Base-by-base conservation (phyloP, 139 green algal genomes). In the Chlamydomonas eustigma region DNA sequence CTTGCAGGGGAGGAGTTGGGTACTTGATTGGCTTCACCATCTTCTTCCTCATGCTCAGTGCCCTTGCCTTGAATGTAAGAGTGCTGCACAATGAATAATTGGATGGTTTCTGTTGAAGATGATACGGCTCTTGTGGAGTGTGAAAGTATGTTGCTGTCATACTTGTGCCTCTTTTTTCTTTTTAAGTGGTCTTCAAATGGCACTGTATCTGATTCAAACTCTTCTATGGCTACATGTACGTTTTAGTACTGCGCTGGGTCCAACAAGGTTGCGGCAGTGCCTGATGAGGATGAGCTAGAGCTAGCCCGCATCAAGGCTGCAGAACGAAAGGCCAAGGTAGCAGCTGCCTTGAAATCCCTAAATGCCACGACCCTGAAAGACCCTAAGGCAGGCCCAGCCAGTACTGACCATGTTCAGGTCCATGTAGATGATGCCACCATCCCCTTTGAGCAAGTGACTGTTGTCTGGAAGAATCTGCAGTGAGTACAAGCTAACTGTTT, bases 381-480 rank as follows among this genome's bases (percentile, higher is more conserved):
- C 12, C 44, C 44, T 18, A 58, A 58, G 44, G 18, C 44, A 18
- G 44, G 12, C 44, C 44, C 18, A 12, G 44, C 12, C 44, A n/a
- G n/a, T n/a, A n/a, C n/a, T n/a, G n/a, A n/a, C n/a, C 44, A 58
- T 18, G 44, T 58, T 12, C 12, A 39, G 44, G 44, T 58, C 12
- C 44, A 58, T 58, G 44, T 58, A 18, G 25, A 38, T 72, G 66
- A 30, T 3, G 28, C 30, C 33, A 18, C 3, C 38, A 58, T 94
- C 32, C 75, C 83, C 32, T 94, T 92, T 52, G 64, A 51, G 18
- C 90, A 83, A n/a, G 83, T 94, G 68, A 87, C 88, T 2, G 76
- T 94, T 22, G 82, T 91, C 12, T 92, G 85, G 75, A 50, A 82
- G 31, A 52, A 90, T 36, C 68, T 93, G 18, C 63, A 68, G 84